Percentiles rank a stretch among this genome's conserved stretches.
phyloP scores from a whole-genome alignment of 768 basidiomycete genomes.

The Clathrus columnatus region DNA sequence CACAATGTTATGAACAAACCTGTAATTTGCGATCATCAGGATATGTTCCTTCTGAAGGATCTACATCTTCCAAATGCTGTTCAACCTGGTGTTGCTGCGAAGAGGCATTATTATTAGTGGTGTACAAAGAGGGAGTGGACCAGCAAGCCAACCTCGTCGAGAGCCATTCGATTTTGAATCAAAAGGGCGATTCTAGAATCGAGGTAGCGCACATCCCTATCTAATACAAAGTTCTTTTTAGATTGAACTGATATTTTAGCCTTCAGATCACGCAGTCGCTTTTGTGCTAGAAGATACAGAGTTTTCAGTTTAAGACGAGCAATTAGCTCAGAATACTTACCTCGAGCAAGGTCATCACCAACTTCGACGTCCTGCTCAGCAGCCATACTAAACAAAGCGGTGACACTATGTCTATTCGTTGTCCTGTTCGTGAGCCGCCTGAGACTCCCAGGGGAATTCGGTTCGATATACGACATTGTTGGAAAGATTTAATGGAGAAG shows the following conservation, averaged over 20 bases:
- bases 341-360: constrained; percentile 92
- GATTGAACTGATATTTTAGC: constrained; percentile 95
- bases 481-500: neutral
- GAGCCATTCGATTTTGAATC: constrained; percentile 97
- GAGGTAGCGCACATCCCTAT: constrained; percentile 96
- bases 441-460: constrained; percentile 54
- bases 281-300: constrained; percentile 61
- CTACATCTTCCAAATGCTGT: constrained; percentile 90
- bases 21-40: constrained; percentile 85
- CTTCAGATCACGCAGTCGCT: constrained; percentile 92
- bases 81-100: constrained; percentile 88
- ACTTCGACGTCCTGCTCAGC: constrained; percentile 98
- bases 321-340: constrained; percentile 37
- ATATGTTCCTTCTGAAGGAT: constrained; percentile 84
- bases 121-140: neutral
- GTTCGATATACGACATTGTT: constrained; percentile 36
- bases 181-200: constrained; percentile 95
- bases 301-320: too few species aligned
- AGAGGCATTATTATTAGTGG: constrained; percentile 6
- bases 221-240: constrained; percentile 99
- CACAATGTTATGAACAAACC: constrained; percentile 14
- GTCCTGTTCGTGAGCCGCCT: constrained; percentile 84
- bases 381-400: constrained; percentile 93
- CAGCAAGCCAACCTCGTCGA: constrained; percentile 66
- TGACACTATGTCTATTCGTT: constrained; percentile 94